Evolutionary conservation across 345 rosid genomes (phyloP).

Genomic region (Eucalyptus tenuipes): DNA sequence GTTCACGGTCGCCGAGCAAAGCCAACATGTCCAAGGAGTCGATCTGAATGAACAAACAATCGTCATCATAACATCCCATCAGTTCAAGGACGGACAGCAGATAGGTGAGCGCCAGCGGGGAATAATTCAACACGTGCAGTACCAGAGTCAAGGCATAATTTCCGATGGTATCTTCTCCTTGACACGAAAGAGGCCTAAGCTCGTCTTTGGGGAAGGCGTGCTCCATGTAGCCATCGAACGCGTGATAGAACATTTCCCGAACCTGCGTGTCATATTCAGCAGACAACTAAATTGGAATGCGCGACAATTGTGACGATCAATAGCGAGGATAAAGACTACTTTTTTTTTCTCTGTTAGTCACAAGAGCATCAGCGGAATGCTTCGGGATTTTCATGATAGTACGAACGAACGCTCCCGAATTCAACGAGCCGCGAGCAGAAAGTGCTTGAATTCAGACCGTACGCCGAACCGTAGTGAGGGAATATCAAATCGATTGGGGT

Average conservation of each 20-base stretch:
- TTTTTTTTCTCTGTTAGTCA: neutral
- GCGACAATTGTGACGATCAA: neutral
- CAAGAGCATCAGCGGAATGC: neutral
- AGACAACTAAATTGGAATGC: neutral
- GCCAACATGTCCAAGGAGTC: constrained; percentile 90
- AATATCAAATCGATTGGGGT: neutral
- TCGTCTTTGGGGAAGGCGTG: constrained; percentile 96
- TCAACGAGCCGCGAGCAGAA: neutral
- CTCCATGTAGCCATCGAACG: constrained; percentile 92
- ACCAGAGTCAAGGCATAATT: constrained; percentile 97
- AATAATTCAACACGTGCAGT: neutral
- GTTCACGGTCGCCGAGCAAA: constrained; percentile 75
- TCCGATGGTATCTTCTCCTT: constrained; percentile 90
- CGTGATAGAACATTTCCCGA: constrained; percentile 96
- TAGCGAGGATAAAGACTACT: neutral
- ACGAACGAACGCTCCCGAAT: neutral
- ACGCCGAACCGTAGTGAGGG: neutral
- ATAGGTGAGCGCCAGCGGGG: neutral
- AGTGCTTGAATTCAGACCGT: neutral
- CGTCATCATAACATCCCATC: neutral
- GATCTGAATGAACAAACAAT: constrained; percentile 33
- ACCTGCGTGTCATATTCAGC: constrained; percentile 27
- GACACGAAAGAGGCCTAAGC: constrained; percentile 75
- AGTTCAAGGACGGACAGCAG: neutral
- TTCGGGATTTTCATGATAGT: neutral